Conservation (phyloP, 305 asterid species). For the Fraxinus sp. region DNA sequence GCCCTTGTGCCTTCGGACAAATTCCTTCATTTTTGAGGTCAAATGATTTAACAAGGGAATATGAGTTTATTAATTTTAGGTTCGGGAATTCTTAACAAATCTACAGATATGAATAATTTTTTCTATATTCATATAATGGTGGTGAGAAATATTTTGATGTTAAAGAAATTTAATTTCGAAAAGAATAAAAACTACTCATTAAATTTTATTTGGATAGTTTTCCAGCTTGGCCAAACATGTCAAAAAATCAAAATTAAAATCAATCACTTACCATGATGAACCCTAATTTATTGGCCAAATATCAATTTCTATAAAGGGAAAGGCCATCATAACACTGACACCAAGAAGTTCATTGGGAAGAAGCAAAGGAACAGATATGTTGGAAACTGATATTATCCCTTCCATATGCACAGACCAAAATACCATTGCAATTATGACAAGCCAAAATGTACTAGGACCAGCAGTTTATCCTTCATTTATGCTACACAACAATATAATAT, state of each 20-base stretch:
- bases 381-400: conserved; percentile 43
- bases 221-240: neutral
- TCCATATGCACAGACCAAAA: conserved; percentile 21
- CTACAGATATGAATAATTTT: neutral
- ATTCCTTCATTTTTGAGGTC: neutral
- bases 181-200: neutral
- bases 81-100: neutral
- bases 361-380: conserved; percentile 36
- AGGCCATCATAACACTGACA: conserved; percentile 51
- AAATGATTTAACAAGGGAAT: neutral
- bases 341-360: conserved; percentile 55
- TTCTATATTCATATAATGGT: neutral
- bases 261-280: neutral
- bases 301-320: conserved; percentile 35
- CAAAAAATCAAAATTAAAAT: neutral
- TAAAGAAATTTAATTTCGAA: neutral
- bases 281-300: neutral
- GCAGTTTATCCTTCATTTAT: conserved; percentile 19
- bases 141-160: neutral
- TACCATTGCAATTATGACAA: conserved; percentile 13
- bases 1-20: neutral
- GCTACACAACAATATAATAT: conserved; percentile 5
- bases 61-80: neutral
- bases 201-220: neutral
- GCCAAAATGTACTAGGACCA: conserved; percentile 1